phyloP scores from a whole-genome alignment of 169 alveolate species.

The Eimeria maxima region DNA sequence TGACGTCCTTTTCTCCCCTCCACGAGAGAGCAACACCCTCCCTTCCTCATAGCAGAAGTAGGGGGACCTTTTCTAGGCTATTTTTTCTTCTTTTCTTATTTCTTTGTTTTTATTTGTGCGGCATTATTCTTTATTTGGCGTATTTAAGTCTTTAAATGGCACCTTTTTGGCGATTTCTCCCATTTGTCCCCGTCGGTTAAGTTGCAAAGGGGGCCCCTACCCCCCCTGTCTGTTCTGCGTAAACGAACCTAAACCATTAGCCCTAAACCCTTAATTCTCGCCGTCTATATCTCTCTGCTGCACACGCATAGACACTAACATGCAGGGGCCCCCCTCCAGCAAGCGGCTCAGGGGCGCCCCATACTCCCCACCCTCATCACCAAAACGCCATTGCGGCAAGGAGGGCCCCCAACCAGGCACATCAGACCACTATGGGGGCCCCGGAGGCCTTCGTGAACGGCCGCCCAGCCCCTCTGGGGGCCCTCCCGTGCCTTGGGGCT shows the following conservation, averaged over 20 bases:
- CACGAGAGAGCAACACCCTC: neutral
- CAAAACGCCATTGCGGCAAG: neutral
- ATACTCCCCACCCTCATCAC: neutral
- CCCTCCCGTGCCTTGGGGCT: neutral
- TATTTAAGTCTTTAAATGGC: no score
- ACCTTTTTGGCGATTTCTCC: no score
- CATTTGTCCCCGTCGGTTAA: no score
- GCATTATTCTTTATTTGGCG: no score
- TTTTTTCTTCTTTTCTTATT: no score
- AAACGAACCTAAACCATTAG: neutral
- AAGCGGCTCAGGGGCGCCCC: constrained; percentile 12
- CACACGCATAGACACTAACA: neutral
- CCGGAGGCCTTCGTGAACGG: neutral
- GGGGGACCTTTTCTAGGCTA: no score
- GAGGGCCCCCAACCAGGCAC: neutral
- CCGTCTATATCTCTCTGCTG: neutral
- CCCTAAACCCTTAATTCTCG: neutral
- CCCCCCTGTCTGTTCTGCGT: neutral
- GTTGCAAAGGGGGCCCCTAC: neutral
- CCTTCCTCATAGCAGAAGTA: neutral
- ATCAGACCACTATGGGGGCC: neutral
- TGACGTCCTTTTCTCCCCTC: neutral
- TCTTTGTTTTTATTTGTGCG: no score
- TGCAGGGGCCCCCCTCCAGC: neutral
- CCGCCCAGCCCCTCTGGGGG: neutral